A percentile compares a stretch with the other conserved stretches of the same genome.
Conservation (phyloP, 1,284 basidiomycete genomes). For the Moniliophthora roreri region DNA sequence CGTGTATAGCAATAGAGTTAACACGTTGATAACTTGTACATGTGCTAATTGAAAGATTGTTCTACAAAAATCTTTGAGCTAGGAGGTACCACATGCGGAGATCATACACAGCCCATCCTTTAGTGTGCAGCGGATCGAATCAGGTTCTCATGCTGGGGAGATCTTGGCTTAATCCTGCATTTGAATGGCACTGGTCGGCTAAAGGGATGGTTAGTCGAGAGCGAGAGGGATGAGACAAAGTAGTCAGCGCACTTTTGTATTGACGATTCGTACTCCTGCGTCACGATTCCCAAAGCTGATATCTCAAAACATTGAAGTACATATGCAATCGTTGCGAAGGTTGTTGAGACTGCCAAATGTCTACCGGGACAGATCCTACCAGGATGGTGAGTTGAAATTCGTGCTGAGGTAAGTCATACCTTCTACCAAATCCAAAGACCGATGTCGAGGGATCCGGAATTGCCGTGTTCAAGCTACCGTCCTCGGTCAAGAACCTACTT, state of each 20-base stretch:
- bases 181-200: background rate
- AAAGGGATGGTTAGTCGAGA: background rate
- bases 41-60: too few relatives aligned
- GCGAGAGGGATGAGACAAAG: background rate
- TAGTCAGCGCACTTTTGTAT: background rate
- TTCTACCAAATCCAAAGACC: constrained; percentile 8
- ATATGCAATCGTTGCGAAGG: too few relatives aligned
- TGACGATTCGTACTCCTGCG: background rate
- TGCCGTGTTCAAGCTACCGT: background rate
- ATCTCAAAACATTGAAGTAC: too few relatives aligned
- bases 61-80: too few relatives aligned
- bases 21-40: too few relatives aligned
- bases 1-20: too few relatives aligned
- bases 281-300: too few relatives aligned
- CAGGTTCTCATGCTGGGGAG: background rate
- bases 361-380: background rate
- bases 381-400: background rate
- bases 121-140: background rate
- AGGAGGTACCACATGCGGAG: too few relatives aligned
- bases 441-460: constrained; percentile 2
- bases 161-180: background rate
- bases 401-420: background rate
- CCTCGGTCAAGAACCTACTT: constrained; percentile 2
- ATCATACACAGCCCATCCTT: too few relatives aligned
- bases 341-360: background rate